Base-by-base conservation (phyloP, 345 rosid species). In the Heritiera fomes region DNA sequence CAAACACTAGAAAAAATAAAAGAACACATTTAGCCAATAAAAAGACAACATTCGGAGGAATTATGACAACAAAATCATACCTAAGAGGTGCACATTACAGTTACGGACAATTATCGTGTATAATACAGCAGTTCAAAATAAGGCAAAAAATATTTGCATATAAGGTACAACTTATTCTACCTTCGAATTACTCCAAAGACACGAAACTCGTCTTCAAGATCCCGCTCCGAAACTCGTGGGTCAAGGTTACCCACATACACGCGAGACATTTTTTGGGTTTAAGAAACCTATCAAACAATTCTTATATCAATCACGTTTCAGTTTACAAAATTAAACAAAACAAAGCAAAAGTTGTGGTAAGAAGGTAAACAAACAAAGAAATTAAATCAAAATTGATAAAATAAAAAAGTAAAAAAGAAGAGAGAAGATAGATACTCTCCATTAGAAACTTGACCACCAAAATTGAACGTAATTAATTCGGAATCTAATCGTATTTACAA, bases 241-340 rank as follows among this genome's bases (percentile, higher is more conserved):
- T 90, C 97, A 86, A 92, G 83, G 75, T 90, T 92, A 67, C 97
- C 97, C 28, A 92, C 94, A 53, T 92, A 92, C 60, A 92, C 94
- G 23, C 97, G 93, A 64, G 94, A 85, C 94, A 92, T 92, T 40
- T 76, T 69, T 73, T 1, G 23, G 43, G 5, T 3, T 45, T 34
- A 67, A 68, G 64, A 34, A 77, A 62, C 76, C 88, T 83, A 80
- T 46, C 81, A 83, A 65, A 45, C 18, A 75, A 38, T 32, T 61
- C 23, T 12, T 41, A 50, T 20, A 66, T 47, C 50, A 71, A 13
- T 72, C 53, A 66, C 68, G 14, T 58, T 77, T 55, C 49, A 28
- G 53, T 58, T 73, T 34, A 34, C 28, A 8, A 41, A 65, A 71
- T 2, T 9, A 41, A 14, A 10, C 69, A 20, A n/a, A 41, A 75